These are phyloP conservation scores for Casuarina glauca DNA, from an alignment of 306 rosid species.

Conservation along the genomic window DNA sequence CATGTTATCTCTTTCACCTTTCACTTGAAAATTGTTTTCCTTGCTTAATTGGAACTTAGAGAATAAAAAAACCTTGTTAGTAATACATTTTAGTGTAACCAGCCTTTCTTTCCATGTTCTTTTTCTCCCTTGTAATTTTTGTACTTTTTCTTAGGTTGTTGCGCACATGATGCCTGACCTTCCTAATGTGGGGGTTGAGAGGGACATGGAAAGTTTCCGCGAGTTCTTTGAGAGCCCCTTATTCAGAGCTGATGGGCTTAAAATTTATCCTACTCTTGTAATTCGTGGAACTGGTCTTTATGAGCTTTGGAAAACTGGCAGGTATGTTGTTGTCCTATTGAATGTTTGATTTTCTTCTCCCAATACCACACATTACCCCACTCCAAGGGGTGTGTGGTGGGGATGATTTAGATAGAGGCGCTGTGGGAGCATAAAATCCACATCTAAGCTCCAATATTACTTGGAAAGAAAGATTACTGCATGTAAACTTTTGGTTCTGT, in stretches of 20 bases:
- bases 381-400: not conserved
- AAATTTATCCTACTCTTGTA: constrained; percentile 94
- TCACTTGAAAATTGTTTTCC: not conserved
- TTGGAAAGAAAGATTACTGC: not conserved
- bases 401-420: not conserved
- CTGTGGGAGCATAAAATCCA: not conserved
- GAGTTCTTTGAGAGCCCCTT: constrained; percentile 91
- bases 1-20: not conserved
- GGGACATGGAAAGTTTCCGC: constrained; percentile 95
- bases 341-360: constrained; percentile 10
- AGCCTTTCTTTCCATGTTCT: constrained; percentile 10
- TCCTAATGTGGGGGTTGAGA: constrained; percentile 98
- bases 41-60: not conserved
- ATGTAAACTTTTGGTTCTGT: not conserved
- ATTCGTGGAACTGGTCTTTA: constrained; percentile 99
- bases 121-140: not conserved
- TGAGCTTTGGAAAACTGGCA: constrained; percentile 99
- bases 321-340: constrained; percentile 40
- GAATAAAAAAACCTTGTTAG: constrained; percentile 2
- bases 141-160: constrained; percentile 65
- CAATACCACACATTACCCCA: not conserved
- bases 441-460: not conserved
- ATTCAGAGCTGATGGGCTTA: constrained; percentile 97
- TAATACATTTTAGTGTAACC: constrained; percentile 17
- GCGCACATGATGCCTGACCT: constrained; percentile 99